These are phyloP conservation scores for Alternaria tenuissima DNA, from an alignment of 2,329 filamentous ascomycete genomes.

Conservation along the genomic window DNA sequence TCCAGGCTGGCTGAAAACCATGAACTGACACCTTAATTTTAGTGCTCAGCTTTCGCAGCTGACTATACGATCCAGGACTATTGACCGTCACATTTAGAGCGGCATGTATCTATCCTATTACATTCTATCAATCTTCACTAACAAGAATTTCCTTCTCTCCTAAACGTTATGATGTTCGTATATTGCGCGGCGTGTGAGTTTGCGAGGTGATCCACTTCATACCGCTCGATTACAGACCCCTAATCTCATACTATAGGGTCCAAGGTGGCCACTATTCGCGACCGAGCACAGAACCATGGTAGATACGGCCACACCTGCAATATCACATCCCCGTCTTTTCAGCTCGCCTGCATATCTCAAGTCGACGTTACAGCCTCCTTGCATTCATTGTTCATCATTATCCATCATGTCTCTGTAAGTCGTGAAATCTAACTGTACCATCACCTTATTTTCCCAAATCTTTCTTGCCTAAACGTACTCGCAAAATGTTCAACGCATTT, in stretches of 20 bases:
- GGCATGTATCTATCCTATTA: not conserved
- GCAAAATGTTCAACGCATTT: not conserved
- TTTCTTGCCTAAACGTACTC: not conserved
- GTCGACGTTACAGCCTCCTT: not conserved
- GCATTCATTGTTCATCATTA: not conserved
- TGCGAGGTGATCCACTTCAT: not conserved
- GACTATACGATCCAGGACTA: not conserved
- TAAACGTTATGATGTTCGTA: not conserved
- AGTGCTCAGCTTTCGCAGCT: not conserved
- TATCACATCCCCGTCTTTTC: not conserved
- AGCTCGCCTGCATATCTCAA: not conserved
- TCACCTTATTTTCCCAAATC: not conserved
- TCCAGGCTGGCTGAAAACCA: too few species aligned
- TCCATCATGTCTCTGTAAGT: not conserved
- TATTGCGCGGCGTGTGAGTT: not conserved
- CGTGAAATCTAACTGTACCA: not conserved
- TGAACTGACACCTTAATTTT: not conserved
- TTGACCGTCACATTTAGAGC: not conserved
- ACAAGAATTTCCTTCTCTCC: not conserved
- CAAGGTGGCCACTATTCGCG: not conserved
- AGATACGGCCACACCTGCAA: not conserved
- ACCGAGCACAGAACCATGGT: not conserved
- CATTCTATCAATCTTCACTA: accelerated
- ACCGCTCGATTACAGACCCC: not conserved
- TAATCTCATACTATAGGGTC: not conserved